Evolutionary conservation across 192 early-diverging fungal species (phyloP).

Genomic region (Coemansia furcata): DNA sequence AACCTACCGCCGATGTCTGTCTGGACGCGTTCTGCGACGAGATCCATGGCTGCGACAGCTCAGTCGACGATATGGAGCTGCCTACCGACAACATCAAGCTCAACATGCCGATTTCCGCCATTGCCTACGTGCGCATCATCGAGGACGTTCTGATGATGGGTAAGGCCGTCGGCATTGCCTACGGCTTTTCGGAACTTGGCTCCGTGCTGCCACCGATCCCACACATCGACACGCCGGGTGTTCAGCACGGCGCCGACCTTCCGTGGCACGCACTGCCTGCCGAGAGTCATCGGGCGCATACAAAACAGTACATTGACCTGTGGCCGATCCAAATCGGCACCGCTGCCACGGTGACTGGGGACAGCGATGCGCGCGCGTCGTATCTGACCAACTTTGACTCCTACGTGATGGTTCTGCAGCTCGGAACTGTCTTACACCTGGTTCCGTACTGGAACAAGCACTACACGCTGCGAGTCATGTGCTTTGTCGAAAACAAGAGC

Average conservation of each 20-base stretch:
- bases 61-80: constrained; percentile 25
- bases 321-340: constrained; percentile 71
- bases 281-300: neutral
- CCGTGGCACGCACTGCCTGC: neutral
- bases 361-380: constrained; percentile 15
- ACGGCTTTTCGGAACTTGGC: constrained; percentile 60
- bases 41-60: neutral
- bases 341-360: constrained; percentile 17
- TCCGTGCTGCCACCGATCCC: constrained; percentile 14
- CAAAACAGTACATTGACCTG: constrained; percentile 61
- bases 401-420: constrained; percentile 72
- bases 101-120: constrained; percentile 57
- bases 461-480: constrained; percentile 60
- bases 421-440: constrained; percentile 70
- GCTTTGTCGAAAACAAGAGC: constrained; percentile 65
- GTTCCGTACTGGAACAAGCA: constrained; percentile 66
- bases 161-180: constrained; percentile 67
- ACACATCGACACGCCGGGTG: neutral
- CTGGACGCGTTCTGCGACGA: neutral
- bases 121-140: constrained; percentile 68
- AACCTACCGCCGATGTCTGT: neutral
- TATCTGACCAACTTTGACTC: constrained; percentile 63
- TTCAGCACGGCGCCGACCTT: neutral
- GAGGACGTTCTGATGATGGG: constrained; percentile 65
- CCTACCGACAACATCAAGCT: constrained; percentile 59